Conservation (phyloP, 176 grass and related monocot species). For the Juncus inflexus region DNA sequence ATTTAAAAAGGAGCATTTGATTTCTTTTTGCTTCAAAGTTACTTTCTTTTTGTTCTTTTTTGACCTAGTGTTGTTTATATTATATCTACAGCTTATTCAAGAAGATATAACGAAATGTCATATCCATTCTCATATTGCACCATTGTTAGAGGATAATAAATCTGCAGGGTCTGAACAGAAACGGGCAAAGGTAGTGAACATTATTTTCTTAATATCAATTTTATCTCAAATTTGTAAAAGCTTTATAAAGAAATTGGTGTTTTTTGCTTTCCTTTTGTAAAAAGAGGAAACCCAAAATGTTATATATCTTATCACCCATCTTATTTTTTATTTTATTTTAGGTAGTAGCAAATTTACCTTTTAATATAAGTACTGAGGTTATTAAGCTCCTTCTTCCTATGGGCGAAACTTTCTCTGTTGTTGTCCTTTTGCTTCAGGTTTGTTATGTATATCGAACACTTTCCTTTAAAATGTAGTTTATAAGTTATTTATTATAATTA, state of each 20-base stretch:
- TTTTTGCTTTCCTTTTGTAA: background rate
- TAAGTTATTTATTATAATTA: background rate
- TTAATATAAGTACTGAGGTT: slow-evolving; percentile 93
- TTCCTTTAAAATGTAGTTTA: background rate
- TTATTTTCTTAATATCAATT: background rate
- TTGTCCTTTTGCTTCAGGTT: slow-evolving; percentile 97
- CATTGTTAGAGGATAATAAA: slow-evolving; percentile 61
- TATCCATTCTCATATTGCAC: slow-evolving; percentile 52
- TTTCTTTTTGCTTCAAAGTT: too few species aligned
- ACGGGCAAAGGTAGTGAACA: slow-evolving; percentile 53
- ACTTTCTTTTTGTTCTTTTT: too few species aligned
- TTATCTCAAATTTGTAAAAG: background rate
- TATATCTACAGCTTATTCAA: slow-evolving; percentile 48
- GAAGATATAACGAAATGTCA: slow-evolving; percentile 93
- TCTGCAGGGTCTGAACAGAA: slow-evolving; percentile 22
- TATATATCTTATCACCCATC: slow-evolving; percentile 10
- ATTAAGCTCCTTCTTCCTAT: slow-evolving; percentile 88
- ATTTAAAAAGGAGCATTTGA: background rate
- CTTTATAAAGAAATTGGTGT: background rate
- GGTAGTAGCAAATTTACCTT: slow-evolving; percentile 93
- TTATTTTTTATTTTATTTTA: slow-evolving; percentile 35
- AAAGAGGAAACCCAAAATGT: background rate
- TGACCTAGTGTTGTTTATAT: background rate
- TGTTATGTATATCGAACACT: slow-evolving; percentile 15
- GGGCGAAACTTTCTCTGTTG: slow-evolving; percentile 83